Percentiles rank a stretch among this genome's conserved stretches.
phyloP scores from a whole-genome alignment of 2,329 filamentous ascomycete species.

The Sphaerulina musiva region DNA sequence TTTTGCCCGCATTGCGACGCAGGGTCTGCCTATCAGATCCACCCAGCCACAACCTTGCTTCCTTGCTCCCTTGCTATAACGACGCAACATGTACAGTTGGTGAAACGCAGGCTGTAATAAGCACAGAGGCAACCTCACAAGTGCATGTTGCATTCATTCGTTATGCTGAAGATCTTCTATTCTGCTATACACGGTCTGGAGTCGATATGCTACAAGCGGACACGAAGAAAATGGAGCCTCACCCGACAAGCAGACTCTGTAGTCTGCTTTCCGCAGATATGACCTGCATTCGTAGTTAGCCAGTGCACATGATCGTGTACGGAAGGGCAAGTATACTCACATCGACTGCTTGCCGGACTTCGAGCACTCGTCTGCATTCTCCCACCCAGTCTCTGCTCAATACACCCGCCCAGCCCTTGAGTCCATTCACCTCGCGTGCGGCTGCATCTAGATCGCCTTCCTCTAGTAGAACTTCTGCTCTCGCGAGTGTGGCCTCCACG shows the following conservation, averaged over 20 bases:
- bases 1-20: background rate
- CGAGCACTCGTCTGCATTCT: constrained; percentile 84
- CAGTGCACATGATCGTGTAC: background rate
- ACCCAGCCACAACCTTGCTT: background rate
- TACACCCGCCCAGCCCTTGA: constrained; percentile 92
- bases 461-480: constrained; percentile 84
- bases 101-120: background rate
- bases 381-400: constrained; percentile 88
- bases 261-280: constrained; percentile 85
- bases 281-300: constrained; percentile 48
- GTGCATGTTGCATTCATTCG: background rate
- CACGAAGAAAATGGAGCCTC: constrained; percentile 22
- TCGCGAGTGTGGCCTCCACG: constrained; percentile 85
- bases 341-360: constrained; percentile 93
- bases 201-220: background rate
- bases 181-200: constrained; percentile 1
- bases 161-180: background rate
- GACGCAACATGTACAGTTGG: background rate
- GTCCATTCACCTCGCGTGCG: constrained; percentile 87
- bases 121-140: background rate
- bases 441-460: constrained; percentile 88
- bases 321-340: constrained; percentile 50
- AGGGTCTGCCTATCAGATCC: background rate
- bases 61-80: no score
- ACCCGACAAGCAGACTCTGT: constrained; percentile 80